Conservation (phyloP, 345 rosid genomes). For the Barbarea vulgaris region DNA sequence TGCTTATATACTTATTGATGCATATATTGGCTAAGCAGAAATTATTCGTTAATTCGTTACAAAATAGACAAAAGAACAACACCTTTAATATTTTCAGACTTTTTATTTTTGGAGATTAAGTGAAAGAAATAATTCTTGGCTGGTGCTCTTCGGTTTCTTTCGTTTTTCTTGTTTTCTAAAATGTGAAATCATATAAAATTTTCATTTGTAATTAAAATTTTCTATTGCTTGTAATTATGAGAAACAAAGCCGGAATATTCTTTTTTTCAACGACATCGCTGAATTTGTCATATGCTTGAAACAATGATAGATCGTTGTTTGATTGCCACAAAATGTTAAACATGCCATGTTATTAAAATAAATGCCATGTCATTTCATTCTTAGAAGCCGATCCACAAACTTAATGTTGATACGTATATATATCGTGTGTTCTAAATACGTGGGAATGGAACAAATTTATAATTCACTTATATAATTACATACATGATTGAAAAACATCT, state of each 20-base stretch:
- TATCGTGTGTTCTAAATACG: not conserved
- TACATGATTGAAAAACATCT: not conserved
- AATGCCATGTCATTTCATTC: conserved; percentile 4
- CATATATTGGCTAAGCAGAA: not conserved
- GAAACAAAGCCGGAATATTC: not conserved
- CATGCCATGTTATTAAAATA: conserved; percentile 20
- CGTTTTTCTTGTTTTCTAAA: not conserved
- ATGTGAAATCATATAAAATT: not conserved
- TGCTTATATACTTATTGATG: not conserved
- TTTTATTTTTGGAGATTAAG: too few species aligned
- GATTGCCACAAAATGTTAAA: conserved; percentile 25
- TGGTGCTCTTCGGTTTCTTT: too few species aligned
- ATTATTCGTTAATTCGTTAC: not conserved
- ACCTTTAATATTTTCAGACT: too few species aligned
- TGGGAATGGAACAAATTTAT: conserved; percentile 16
- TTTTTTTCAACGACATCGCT: too few species aligned
- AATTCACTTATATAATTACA: too few species aligned
- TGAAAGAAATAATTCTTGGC: too few species aligned
- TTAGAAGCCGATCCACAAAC: conserved; percentile 18
- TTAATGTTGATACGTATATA: conserved; percentile 32
- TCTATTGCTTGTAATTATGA: too few species aligned
- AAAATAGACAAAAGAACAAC: not conserved
- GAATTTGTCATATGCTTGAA: conserved; percentile 11
- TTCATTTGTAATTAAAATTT: too few species aligned
- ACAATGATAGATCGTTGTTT: not conserved